A percentile compares a stretch with the other conserved stretches of the same genome.
Evolutionary conservation across 495 filamentous ascomycete species (phyloP).

Genomic region (Daldinia vernicosa): DNA sequence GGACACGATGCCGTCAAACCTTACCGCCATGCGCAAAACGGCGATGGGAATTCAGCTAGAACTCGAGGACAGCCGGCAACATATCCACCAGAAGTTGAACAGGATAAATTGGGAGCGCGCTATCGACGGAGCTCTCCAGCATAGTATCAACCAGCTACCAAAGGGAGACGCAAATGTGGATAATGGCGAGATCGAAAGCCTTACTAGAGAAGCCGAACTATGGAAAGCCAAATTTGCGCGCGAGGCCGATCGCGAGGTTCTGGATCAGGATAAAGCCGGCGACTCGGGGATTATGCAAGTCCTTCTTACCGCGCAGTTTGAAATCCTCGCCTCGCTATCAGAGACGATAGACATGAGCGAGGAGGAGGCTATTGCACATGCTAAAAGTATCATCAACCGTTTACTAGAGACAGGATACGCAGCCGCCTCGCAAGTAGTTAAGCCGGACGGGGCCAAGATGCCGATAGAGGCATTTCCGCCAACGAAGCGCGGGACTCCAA

Average conservation of each 20-base stretch:
- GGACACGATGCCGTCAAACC: conserved; percentile 67
- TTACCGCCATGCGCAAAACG: conserved; percentile 82
- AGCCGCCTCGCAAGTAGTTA: conserved; percentile 82
- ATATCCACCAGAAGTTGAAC: conserved; percentile 82
- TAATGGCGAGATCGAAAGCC: conserved; percentile 71
- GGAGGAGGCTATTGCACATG: conserved; percentile 80
- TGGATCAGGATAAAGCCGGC: conserved; percentile 83
- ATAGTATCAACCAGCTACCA: conserved; percentile 79
- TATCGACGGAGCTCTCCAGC: conserved; percentile 86
- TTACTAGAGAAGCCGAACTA: conserved; percentile 84
- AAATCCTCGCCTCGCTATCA: conserved; percentile 82
- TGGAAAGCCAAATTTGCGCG: conserved; percentile 84
- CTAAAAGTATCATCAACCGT: conserved; percentile 78
- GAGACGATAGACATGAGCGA: conserved; percentile 83
- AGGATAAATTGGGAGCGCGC: conserved; percentile 86
- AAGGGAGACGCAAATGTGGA: conserved; percentile 75
- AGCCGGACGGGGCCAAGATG: conserved; percentile 80
- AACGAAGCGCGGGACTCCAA: conserved; percentile 73
- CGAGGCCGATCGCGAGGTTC: conserved; percentile 77
- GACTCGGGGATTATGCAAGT: conserved; percentile 81
- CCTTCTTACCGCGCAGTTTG: conserved; percentile 88
- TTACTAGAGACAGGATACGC: conserved; percentile 79
- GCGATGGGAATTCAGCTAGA: conserved; percentile 88
- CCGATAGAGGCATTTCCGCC: conserved; percentile 72
- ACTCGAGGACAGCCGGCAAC: conserved; percentile 85